Base-by-base conservation (phyloP, 305 asterid species). In the Fraxinus latifolia region DNA sequence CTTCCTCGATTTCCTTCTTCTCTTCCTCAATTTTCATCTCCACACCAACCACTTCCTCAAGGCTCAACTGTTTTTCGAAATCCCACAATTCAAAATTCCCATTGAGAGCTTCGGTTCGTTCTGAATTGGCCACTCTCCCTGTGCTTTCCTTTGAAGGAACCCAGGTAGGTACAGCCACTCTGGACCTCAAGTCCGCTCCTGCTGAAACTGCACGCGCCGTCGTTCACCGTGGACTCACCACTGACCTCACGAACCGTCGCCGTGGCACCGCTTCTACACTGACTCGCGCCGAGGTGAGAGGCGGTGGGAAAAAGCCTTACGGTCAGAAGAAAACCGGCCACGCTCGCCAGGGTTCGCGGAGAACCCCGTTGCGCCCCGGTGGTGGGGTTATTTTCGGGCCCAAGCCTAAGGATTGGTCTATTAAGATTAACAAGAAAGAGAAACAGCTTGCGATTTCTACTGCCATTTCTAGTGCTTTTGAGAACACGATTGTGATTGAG, bases 381-480 rank as follows among this genome's bases (percentile, higher is more conserved):
- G 99, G 99, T 3, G 99, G 99, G 0, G 98, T 93, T 14, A 42
- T 94, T 32, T 96, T 96, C 42, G 99, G 99, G 42, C 99, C 99
- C 44, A 94, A 91, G 87, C 99, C 99, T 2, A 94, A 92, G 37
- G 98, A 96, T 55, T 96, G 99, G 98, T 91, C 97, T 3, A 82
- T 93, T 0, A 96, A 96, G 71, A 96, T 96, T 3, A 96, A 96
- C 79, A 92, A 85, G 86, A 96, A 96, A 89, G 99, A 96, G 25
- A 96, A 96, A 83, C 87, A 84, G 77, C 92, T 96, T 0, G 99
- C 99, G 0, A 90, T 96, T 33, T 93, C 97, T 3, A 96, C 97
- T 3, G 99, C 98, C 36, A 78, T 96, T 17, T 77, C 92, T 1
- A 96, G 99, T 65, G 97, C 99, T 17, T 68, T 72, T 11, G 90